Evolutionary conservation across 768 basidiomycete genomes (phyloP).

Genomic region (Russula ochroleuca): DNA sequence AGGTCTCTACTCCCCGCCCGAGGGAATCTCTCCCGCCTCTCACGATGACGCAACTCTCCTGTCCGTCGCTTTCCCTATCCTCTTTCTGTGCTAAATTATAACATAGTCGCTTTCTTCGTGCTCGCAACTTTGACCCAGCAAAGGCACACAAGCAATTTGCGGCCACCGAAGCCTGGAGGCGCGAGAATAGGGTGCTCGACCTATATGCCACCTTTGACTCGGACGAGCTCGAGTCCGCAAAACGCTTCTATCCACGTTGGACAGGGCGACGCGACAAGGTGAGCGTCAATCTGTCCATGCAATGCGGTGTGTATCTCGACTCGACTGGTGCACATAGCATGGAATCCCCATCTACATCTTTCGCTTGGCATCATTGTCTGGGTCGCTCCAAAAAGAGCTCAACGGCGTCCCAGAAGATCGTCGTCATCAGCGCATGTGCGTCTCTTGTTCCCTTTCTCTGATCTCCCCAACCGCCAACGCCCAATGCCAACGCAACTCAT

Average conservation of each 20-base stretch:
- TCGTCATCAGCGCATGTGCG: conserved; percentile 69
- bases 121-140: conserved; percentile 58
- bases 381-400: conserved; percentile 55
- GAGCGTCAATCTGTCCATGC: not conserved
- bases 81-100: not conserved
- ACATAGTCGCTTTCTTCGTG: conserved; percentile 75
- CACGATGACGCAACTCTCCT: conserved; percentile 65
- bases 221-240: conserved; percentile 55
- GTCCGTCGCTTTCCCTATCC: conserved; percentile 38
- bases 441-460: not conserved
- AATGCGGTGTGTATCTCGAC: not conserved
- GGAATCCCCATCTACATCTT: conserved; percentile 78
- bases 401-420: conserved; percentile 48
- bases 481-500: not conserved
- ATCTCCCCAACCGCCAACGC: not conserved
- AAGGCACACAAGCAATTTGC: conserved; percentile 70
- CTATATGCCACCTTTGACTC: conserved; percentile 56
- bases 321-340: conserved; percentile 38
- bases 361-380: conserved; percentile 55
- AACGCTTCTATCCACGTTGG: conserved; percentile 74
- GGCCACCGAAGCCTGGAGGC: conserved; percentile 64
- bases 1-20: conserved; percentile 14
- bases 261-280: conserved; percentile 77
- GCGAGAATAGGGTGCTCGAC: conserved; percentile 53
- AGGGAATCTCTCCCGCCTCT: conserved; percentile 39